Evolutionary conservation across 805 yeast species (phyloP), one percentile per base, ranked within the genome.

Genomic region (Saccharomycopsis fibuligera): DNA sequence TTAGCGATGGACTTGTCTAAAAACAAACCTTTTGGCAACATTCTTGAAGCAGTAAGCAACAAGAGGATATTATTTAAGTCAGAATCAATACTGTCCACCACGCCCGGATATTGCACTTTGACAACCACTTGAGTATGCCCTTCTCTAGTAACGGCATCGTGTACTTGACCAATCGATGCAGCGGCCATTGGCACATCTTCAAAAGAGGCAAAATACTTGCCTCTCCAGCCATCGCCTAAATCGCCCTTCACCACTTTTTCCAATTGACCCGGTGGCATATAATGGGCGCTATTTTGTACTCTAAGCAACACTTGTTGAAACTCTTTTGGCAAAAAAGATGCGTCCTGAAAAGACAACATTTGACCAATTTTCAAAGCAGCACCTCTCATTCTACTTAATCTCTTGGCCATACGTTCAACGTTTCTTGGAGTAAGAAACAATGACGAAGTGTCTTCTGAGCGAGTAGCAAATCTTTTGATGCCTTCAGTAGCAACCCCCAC

Each of bases 301-400:
- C 89, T 71, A 44, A 86, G 68, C 57, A 93, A 68, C 38, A 91
- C 79, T 57, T 81, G 78, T 58, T 88, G 95, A 50, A 93, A 76
- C 59, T 90, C 96, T 37, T 75, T 73, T 1, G 99, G 98, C 37
- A 91, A 67, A 30, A 91, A 79, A 27, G 86, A 74, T 52, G 83
- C 80, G 63, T 91, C 98, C 66, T 93, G 99, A 64, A 93, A 91
- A 2, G 96, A 87, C 65, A 93, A 69, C 84, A 93, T 79, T 67
- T 93, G 99, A n/a, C 99, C 99, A 48, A 93, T 76, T 61, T 93
- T 93, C 61, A 93, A 72, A 2, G 99, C 99, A 2, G 98, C 99
- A n/a, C 99, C 99, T 61, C 99, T 76, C 99, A 93, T 93, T 60
- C 86, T 81, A 45, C 93, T 79, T 58, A 93, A 79, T 63, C 88